Base-by-base conservation (phyloP, 176 grass and related monocot genomes). In the Musa acuminata region DNA sequence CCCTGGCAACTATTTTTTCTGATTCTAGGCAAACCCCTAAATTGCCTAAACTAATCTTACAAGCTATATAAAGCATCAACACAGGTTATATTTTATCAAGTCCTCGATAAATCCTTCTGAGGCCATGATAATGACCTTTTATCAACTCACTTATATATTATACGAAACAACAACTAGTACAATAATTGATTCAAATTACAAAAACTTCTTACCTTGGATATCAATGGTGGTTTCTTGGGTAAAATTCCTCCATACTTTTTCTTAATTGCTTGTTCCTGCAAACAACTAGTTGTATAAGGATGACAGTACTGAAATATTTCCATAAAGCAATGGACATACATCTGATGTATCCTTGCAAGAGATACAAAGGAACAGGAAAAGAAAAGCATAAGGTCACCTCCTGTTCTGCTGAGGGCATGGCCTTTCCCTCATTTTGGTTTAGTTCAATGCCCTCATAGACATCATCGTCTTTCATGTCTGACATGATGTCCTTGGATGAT, bases 201-300 rank as follows among this genome's bases (percentile, higher is more conserved):
- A 70, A 20, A 8, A 23, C n/a, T 16, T 65, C 3, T 19, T 77
- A 77, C 75, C 75, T 77, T 65, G 2, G 75, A 77, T 77, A 77
- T 77, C 21, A 77, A 35, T 53, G 75, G 75, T 17, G 58, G 75
- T 52, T 77, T 77, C 49, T 64, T 77, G 3, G 60, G 75, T 51
- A 77, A 3, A 21, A 77, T 77, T 17, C 75, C 75, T 27, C 75
- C 75, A 65, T 77, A 77, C 52, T 77, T 77, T 25, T 77, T 77
- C 75, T 77, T 77, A 3, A 77, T 9, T 64, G 14, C 75, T 64
- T 77, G 8, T 20, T 77, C 75, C 75, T 77, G 75, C n/a, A 65
- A 77, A 52, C 48, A 77, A 77, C 11, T 13, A 77, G 49, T 23
- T 27, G 51, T 64, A 51, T 64, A 16, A 52, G 4, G 9, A 77